phyloP scores from a whole-genome alignment of 768 basidiomycete species.

The Dioszegia crocea region DNA sequence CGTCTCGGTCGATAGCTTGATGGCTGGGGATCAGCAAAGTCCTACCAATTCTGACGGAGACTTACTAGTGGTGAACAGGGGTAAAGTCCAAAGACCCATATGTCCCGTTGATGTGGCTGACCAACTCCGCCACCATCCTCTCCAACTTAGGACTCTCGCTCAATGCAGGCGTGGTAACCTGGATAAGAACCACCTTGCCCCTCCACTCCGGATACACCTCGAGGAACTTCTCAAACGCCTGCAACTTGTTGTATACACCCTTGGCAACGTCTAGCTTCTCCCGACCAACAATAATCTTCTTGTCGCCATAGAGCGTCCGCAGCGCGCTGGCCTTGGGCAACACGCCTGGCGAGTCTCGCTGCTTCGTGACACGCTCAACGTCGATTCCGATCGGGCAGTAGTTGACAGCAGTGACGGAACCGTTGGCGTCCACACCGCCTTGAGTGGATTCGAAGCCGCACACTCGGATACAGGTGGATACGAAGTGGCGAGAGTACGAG shows the following conservation, averaged over 20 bases:
- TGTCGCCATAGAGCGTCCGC: conserved; percentile 78
- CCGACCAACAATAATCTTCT: conserved; percentile 96
- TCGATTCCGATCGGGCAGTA: conserved; percentile 97
- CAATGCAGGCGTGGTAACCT: conserved; percentile 89
- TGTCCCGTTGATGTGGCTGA: conserved; percentile 91
- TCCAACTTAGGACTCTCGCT: conserved; percentile 91
- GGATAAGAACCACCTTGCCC: conserved; percentile 65
- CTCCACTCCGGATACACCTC: conserved; percentile 93
- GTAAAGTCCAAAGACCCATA: conserved; percentile 92
- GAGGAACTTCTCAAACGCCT: conserved; percentile 90
- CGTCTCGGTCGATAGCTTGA: conserved; percentile 93
- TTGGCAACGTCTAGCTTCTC: conserved; percentile 99
- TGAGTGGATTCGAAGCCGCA: conserved; percentile 85
- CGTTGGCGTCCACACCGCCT: conserved; percentile 73
- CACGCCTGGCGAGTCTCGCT: conserved; percentile 74
- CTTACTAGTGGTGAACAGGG: conserved; percentile 96
- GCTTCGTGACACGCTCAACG: conserved; percentile 77
- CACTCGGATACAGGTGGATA: conserved; percentile 88
- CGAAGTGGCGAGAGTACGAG: conserved; percentile 91
- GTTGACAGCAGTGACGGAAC: conserved; percentile 72
- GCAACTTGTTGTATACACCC: conserved; percentile 92
- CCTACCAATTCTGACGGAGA: not conserved
- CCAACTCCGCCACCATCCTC: conserved; percentile 85
- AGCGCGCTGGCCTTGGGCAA: conserved; percentile 85
- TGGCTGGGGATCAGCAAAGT: conserved; percentile 58